Conservation (phyloP, 2,329 filamentous ascomycete genomes). For the Ceratocystis variospora region DNA sequence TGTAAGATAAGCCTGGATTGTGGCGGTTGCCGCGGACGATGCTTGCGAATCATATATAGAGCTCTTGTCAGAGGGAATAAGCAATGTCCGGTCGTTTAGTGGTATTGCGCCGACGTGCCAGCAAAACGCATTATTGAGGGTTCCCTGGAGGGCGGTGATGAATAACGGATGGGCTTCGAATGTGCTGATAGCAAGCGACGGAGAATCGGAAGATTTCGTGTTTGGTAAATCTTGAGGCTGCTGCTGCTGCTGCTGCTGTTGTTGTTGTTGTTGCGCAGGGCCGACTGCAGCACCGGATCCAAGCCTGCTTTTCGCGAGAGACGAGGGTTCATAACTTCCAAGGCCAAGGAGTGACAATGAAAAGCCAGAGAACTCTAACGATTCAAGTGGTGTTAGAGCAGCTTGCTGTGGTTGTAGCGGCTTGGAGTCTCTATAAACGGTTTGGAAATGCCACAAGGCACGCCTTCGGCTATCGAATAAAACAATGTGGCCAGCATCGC, state of each 20-base stretch:
- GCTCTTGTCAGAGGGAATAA: slow-evolving; percentile 24
- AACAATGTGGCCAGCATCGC: slow-evolving; percentile 40
- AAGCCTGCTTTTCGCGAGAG: slow-evolving; percentile 13
- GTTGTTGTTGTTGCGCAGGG: background rate
- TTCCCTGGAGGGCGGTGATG: slow-evolving; percentile 14
- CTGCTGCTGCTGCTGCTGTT: background rate
- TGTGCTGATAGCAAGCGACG: background rate
- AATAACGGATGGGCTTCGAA: slow-evolving; percentile 15
- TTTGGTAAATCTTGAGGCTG: background rate
- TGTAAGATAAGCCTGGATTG: slow-evolving; percentile 41
- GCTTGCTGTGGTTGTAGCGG: slow-evolving; percentile 10
- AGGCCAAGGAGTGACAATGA: background rate
- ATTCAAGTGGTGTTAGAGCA: slow-evolving; percentile 10
- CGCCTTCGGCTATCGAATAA: slow-evolving; percentile 38
- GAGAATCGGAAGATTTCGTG: background rate
- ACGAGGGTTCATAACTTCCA: slow-evolving; percentile 14
- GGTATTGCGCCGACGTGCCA: slow-evolving; percentile 12
- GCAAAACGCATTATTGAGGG: slow-evolving; percentile 7
- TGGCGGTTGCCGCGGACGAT: slow-evolving; percentile 32
- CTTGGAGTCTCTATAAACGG: slow-evolving; percentile 30
- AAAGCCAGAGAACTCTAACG: slow-evolving; percentile 10
- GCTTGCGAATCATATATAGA: slow-evolving; percentile 24
- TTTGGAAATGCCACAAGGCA: slow-evolving; percentile 42
- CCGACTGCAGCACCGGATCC: background rate
- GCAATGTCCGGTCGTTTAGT: slow-evolving; percentile 16